Evolutionary conservation across 1,139 yeast genomes (phyloP).

Genomic region (Debaryomyces sp.): DNA sequence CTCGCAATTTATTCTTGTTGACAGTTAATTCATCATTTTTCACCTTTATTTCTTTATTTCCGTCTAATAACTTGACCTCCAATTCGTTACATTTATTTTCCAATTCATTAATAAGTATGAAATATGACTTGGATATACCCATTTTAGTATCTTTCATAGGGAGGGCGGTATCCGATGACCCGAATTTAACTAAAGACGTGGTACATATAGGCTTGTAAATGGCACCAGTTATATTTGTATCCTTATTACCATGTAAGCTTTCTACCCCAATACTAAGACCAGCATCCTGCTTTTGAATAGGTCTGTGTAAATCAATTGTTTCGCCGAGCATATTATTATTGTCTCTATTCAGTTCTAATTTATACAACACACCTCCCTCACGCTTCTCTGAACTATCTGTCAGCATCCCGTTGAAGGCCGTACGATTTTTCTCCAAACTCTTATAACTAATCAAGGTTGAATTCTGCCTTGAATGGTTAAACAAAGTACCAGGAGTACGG

Average conservation of each 20-base stretch:
- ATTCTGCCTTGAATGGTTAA: not conserved
- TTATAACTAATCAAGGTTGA: not conserved
- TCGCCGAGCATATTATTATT: not conserved
- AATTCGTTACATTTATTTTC: slow-evolving; percentile 1
- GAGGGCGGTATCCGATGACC: not conserved
- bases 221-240: not conserved
- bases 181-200: not conserved
- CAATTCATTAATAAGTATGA: not conserved
- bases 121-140: slow-evolving; percentile 1
- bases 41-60: not conserved
- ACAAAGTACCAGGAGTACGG: not conserved
- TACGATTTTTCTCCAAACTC: not conserved
- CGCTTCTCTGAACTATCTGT: not conserved
- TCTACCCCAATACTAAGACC: not conserved
- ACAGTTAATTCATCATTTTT: not conserved
- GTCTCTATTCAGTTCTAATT: not conserved
- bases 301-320: not conserved
- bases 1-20: not conserved
- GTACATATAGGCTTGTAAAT: not conserved
- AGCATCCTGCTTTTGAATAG: not conserved
- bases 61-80: not conserved
- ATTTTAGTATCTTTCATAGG: not conserved
- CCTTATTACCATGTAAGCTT: not conserved
- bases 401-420: not conserved
- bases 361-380: not conserved